Evolutionary conservation across 2,329 filamentous ascomycete genomes (phyloP).

Genomic region (Coniochaeta pulveracea): DNA sequence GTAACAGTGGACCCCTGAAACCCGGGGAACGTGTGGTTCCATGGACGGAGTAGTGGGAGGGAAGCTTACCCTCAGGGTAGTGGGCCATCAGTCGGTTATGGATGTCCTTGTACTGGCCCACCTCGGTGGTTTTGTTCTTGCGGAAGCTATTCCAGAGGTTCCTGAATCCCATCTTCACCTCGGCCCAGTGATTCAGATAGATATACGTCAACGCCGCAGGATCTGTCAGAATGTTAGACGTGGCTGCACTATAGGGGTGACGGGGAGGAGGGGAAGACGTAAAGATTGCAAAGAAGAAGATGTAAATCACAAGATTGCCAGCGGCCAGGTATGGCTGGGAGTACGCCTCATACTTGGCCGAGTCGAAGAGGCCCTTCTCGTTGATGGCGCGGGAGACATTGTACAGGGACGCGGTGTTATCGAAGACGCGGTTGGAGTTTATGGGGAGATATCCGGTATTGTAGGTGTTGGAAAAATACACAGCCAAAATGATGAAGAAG

Average conservation of each 20-base stretch:
- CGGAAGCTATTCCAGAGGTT: conserved; percentile 27
- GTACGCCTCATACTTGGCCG: conserved; percentile 18
- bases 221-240: too few relatives aligned
- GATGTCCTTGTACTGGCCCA: conserved; percentile 20
- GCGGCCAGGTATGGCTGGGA: conserved; percentile 36
- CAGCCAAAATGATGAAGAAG: conserved; percentile 39
- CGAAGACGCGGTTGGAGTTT: conserved; percentile 35
- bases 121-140: conserved; percentile 24
- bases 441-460: conserved; percentile 40
- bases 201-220: conserved; percentile 21
- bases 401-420: conserved; percentile 19
- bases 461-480: conserved; percentile 50
- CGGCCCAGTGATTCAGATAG: conserved; percentile 20
- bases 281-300: conserved; percentile 41
- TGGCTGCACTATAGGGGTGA: conserved; percentile 22
- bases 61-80: conserved; percentile 23
- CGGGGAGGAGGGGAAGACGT: conserved; percentile 23
- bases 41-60: conserved; percentile 19
- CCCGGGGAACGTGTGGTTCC: conserved; percentile 17
- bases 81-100: conserved; percentile 24
- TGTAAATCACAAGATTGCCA: conserved; percentile 32
- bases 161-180: conserved; percentile 21
- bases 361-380: conserved; percentile 20
- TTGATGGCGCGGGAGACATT: conserved; percentile 19
- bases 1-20: conserved; percentile 16